Evolutionary conservation across 441 rosid species (phyloP), one percentile per base, ranked within the genome.

Genomic region (Kokia cookei): DNA sequence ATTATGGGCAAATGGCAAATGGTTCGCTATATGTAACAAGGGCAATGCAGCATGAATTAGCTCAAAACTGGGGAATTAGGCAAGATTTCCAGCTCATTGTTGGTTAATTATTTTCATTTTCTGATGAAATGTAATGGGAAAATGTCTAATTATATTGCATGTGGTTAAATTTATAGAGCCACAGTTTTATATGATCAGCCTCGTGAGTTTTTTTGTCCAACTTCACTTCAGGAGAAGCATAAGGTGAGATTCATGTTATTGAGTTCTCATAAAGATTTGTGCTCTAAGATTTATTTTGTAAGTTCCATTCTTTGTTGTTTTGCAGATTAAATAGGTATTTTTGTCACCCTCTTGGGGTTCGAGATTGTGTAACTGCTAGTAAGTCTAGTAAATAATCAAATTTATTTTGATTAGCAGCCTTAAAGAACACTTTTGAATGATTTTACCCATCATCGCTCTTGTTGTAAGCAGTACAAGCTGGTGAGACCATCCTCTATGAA

Each of bases 31-130:
- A 97, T 77, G 99, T 93, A 65, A 96, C 98, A 19, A 86, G 73
- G 72, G 98, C 98, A 76, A 96, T 96, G 99, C 97, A 96, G 81
- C 97, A 93, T 83, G 99, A 96, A 74, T 83, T 96, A 82, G 87
- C 90, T 63, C 97, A 96, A 77, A 93, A 92, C 73, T 96, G 98
- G 99, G 99, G 93, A 83, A 93, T 96, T 67, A 89, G 85, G 99
- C 91, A 82, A 88, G 92, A 77, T 65, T 68, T 65, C 74, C 47
- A 60, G 14, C 77, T 80, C 77, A 67, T 70, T 26, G 59, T 73
- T 79, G 50, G 71, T 73, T 66, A 58, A 53, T 69, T 40, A 60
- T 59, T 26, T 79, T 22, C 11, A 11, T 76, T 69, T 65, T 75
- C 37, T 11, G 35, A 8, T 43, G 51, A 37, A 47, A 24, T 47